phyloP scores from a whole-genome alignment of 305 asterid genomes.

The Petunia hybrid region DNA sequence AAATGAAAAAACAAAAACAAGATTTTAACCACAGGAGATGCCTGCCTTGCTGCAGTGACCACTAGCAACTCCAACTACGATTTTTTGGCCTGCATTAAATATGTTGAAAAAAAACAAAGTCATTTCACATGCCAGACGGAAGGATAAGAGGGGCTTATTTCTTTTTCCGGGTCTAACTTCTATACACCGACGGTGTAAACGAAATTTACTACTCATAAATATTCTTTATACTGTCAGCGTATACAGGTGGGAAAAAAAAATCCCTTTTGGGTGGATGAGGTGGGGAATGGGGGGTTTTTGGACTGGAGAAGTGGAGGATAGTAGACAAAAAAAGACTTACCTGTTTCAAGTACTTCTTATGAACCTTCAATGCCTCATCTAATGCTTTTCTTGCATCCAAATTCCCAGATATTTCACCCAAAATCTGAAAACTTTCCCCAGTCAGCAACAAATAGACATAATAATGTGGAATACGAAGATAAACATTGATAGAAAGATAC shows the following conservation, averaged over 20 bases:
- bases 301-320: neutral
- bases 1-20: neutral
- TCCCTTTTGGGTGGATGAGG: neutral
- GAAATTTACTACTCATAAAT: no score
- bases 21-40: constrained; percentile 26
- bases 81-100: constrained; percentile 71
- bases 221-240: neutral
- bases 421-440: constrained; percentile 55
- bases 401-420: constrained; percentile 92
- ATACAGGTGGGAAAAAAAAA: neutral
- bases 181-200: no score
- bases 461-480: neutral
- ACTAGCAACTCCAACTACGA: constrained; percentile 35
- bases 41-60: constrained; percentile 28
- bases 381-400: constrained; percentile 89
- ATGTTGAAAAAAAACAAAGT: constrained; percentile 25
- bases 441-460: constrained; percentile 26
- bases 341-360: constrained; percentile 89
- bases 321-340: constrained; percentile 44
- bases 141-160: neutral
- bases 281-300: neutral
- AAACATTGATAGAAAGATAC: constrained; percentile 43
- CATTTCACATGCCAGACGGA: neutral
- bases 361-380: constrained; percentile 74
- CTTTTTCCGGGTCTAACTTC: neutral